phyloP scores from a whole-genome alignment of 257 asterid genomes.

The Jacaranda mimosifolia region DNA sequence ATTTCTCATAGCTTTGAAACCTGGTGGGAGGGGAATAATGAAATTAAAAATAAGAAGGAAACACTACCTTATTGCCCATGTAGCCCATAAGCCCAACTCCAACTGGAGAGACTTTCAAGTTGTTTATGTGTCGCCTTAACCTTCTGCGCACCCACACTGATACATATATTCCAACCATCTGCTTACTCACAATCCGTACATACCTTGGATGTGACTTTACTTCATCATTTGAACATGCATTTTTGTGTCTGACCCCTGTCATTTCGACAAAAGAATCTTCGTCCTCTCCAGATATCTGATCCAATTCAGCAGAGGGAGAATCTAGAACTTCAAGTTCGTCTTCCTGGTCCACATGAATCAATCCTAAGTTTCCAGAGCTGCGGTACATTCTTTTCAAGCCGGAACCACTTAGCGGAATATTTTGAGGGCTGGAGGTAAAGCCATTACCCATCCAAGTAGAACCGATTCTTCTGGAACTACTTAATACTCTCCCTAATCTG shows the following conservation, averaged over 20 bases:
- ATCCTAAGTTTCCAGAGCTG: constrained; percentile 73
- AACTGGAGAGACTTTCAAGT: constrained; percentile 89
- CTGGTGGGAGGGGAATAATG: neutral
- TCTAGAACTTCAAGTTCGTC: constrained; percentile 54
- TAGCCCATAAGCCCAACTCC: constrained; percentile 98
- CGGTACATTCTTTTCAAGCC: constrained; percentile 66
- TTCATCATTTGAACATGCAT: constrained; percentile 25
- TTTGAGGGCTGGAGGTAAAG: constrained; percentile 35
- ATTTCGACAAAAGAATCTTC: constrained; percentile 57
- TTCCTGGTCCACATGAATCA: constrained; percentile 53
- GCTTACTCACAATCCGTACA: constrained; percentile 89
- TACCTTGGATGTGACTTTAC: constrained; percentile 55
- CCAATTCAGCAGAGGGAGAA: constrained; percentile 59
- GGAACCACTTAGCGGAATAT: constrained; percentile 36
- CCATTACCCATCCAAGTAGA: constrained; percentile 38
- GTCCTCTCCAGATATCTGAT: constrained; percentile 58
- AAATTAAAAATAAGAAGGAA: constrained; percentile 5
- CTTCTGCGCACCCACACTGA: constrained; percentile 86
- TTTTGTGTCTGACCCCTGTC: constrained; percentile 38
- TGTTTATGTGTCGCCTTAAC: constrained; percentile 84
- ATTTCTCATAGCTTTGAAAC: neutral
- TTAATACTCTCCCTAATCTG: constrained; percentile 67
- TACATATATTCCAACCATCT: constrained; percentile 97
- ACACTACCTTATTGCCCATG: constrained; percentile 90
- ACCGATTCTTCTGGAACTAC: constrained; percentile 70